Conservation (phyloP, 495 filamentous ascomycete genomes). For the Xylaria venustula region DNA sequence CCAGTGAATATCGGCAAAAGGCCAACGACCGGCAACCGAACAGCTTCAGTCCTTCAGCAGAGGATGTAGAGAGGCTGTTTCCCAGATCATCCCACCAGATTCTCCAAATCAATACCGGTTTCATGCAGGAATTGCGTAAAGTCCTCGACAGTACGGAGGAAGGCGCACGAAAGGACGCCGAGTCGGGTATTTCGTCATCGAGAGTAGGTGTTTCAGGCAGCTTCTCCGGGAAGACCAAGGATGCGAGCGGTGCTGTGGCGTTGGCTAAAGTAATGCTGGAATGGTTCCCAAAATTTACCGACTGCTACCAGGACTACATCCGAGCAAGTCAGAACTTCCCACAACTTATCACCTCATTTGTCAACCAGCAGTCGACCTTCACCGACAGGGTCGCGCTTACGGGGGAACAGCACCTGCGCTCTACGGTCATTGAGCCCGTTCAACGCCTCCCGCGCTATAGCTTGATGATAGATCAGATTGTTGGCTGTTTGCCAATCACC, state of each 20-base stretch:
- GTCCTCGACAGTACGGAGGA: slow-evolving; percentile 82
- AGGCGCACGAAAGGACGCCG: slow-evolving; percentile 69
- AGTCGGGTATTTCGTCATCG: slow-evolving; percentile 33
- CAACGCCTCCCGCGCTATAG: slow-evolving; percentile 94
- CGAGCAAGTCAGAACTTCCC: slow-evolving; percentile 80
- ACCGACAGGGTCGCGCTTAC: slow-evolving; percentile 73
- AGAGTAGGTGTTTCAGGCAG: slow-evolving; percentile 50
- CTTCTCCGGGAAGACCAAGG: slow-evolving; percentile 47
- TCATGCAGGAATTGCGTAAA: slow-evolving; percentile 69
- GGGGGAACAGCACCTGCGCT: slow-evolving; percentile 87
- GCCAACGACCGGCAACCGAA: slow-evolving; percentile 55
- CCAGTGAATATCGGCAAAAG: slow-evolving; percentile 68
- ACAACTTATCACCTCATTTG: slow-evolving; percentile 70
- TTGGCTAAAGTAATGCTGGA: slow-evolving; percentile 77
- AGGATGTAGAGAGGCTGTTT: slow-evolving; percentile 74
- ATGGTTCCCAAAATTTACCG: slow-evolving; percentile 87
- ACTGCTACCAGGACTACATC: slow-evolving; percentile 89
- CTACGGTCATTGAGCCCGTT: slow-evolving; percentile 93
- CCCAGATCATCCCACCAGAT: slow-evolving; percentile 76
- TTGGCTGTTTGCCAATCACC: slow-evolving; percentile 73
- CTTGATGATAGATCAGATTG: slow-evolving; percentile 92
- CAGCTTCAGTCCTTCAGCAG: slow-evolving; percentile 70
- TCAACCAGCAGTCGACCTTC: slow-evolving; percentile 77
- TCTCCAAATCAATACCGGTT: slow-evolving; percentile 72
- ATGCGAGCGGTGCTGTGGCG: slow-evolving; percentile 69